phyloP scores from a whole-genome alignment of 2,329 filamentous ascomycete genomes.

The Magnaporthiopsis rhizophila region DNA sequence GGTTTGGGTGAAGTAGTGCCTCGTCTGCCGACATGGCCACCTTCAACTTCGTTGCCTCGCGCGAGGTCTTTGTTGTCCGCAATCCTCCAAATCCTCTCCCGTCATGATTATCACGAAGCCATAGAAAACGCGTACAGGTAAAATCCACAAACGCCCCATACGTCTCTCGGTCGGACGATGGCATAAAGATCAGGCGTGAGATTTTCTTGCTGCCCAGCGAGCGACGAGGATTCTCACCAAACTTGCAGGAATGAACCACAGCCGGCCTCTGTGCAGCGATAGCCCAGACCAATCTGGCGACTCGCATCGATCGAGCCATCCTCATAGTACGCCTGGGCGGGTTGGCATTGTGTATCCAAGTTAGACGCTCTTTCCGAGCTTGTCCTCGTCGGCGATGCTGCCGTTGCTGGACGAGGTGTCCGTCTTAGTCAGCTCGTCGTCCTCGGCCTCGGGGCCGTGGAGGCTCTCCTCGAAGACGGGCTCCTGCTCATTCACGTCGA shows the following conservation, averaged over 20 bases:
- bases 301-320: neutral
- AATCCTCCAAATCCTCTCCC: slow-evolving; percentile 1
- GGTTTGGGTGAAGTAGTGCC: neutral
- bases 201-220: neutral
- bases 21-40: neutral
- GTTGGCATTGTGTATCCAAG: neutral
- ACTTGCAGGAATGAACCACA: too few species aligned
- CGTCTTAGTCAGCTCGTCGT: slow-evolving; percentile 50
- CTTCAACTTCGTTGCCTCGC: neutral
- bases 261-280: neutral
- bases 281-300: too few species aligned
- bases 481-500: slow-evolving; percentile 81
- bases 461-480: slow-evolving; percentile 85
- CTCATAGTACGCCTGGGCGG: neutral
- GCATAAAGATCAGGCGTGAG: neutral
- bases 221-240: too few species aligned
- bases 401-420: slow-evolving; percentile 52
- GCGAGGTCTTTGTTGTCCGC: neutral
- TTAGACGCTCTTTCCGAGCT: slow-evolving; percentile 21
- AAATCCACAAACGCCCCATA: neutral
- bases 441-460: slow-evolving; percentile 57
- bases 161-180: neutral
- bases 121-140: neutral
- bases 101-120: slow-evolving; percentile 3
- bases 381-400: slow-evolving; percentile 46